Conservation (phyloP, 257 asterid species). For the Nicotiana tomentosiformis region DNA sequence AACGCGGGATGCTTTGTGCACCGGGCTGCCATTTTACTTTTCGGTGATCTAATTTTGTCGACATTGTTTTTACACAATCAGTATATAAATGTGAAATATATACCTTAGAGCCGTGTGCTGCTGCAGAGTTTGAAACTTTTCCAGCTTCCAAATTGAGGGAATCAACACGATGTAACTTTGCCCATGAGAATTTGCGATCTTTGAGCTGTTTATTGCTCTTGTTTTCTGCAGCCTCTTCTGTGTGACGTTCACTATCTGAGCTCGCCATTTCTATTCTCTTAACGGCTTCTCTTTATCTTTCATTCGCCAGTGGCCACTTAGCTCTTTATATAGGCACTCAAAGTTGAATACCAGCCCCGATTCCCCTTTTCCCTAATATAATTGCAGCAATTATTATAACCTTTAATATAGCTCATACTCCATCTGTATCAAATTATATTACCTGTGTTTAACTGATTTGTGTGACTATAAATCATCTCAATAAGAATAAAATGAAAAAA, state of each 20-base stretch:
- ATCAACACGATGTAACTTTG: conserved; percentile 31
- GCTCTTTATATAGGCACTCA: neutral
- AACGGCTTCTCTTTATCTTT: neutral
- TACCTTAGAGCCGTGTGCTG: conserved; percentile 19
- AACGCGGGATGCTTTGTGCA: too few species aligned
- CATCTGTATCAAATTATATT: too few species aligned
- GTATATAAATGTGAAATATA: too few species aligned
- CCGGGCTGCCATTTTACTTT: too few species aligned
- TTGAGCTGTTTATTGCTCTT: neutral
- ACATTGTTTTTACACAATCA: too few species aligned
- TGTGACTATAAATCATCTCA: too few species aligned
- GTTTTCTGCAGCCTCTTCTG: neutral
- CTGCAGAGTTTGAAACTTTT: conserved; percentile 14
- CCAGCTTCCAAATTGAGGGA: conserved; percentile 44
- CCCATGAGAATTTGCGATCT: conserved; percentile 37
- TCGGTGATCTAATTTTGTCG: too few species aligned
- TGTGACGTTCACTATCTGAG: neutral
- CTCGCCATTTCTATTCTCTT: neutral
- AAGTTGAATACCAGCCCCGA: neutral
- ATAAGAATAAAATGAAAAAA: too few species aligned
- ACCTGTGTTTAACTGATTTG: too few species aligned
- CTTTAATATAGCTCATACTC: too few species aligned
- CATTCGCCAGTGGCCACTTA: neutral
- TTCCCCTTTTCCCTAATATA: neutral
- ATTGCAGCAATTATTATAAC: neutral